Evolutionary conservation across 176 grass and related monocot species (phyloP).

Genomic region (Lolium rigidum): DNA sequence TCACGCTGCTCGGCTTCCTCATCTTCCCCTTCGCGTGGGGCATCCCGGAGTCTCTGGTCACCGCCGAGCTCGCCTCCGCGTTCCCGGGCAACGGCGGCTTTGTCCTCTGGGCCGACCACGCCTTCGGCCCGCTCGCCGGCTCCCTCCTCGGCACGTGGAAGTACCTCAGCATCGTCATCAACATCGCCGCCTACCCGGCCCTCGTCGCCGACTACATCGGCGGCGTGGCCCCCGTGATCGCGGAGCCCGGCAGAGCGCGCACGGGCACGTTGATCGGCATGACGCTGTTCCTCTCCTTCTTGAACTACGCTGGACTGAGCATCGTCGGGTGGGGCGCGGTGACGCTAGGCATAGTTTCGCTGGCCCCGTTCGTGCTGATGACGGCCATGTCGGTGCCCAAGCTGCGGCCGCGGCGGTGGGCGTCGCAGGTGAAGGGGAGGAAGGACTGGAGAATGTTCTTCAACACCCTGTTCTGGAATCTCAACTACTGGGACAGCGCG

Average conservation of each 20-base stretch:
- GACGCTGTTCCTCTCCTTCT: conserved; percentile 54
- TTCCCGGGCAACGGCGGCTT: conserved; percentile 87
- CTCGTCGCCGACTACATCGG: conserved; percentile 77
- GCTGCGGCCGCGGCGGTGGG: conserved; percentile 58
- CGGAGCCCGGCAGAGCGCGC: conserved; percentile 6
- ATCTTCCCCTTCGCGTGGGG: conserved; percentile 80
- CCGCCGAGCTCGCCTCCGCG: conserved; percentile 73
- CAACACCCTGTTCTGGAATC: conserved; percentile 92
- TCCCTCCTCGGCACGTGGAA: conserved; percentile 87
- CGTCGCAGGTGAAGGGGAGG: conserved; percentile 18
- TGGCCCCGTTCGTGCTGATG: conserved; percentile 77
- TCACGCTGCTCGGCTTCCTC: conserved; percentile 71
- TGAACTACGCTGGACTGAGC: conserved; percentile 75
- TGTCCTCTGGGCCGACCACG: conserved; percentile 77
- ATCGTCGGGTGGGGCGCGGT: conserved; percentile 78
- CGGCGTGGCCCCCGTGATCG: conserved; percentile 56
- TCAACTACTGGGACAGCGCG: conserved; percentile 90
- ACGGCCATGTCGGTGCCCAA: conserved; percentile 61
- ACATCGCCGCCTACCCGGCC: conserved; percentile 71
- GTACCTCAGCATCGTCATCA: conserved; percentile 81
- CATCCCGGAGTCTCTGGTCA: conserved; percentile 77
- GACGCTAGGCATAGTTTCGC: conserved; percentile 56
- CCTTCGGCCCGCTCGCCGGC: conserved; percentile 67
- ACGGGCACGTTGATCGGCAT: conserved; percentile 56
- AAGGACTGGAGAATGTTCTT: conserved; percentile 82